Base-by-base conservation (phyloP, 495 filamentous ascomycete genomes). In the Podospora pseudoanserina region DNA sequence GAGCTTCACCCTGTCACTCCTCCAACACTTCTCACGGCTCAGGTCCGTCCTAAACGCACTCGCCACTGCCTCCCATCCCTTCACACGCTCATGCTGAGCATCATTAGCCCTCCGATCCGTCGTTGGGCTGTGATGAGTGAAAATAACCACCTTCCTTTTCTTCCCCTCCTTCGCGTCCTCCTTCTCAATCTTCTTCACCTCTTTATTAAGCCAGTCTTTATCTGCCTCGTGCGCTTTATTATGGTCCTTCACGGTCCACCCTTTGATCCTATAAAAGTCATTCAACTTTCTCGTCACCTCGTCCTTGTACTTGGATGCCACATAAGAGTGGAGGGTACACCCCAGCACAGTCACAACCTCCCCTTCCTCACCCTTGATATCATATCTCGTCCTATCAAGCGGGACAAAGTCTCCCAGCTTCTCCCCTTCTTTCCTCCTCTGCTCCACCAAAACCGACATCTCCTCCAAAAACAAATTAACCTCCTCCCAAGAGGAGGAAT, bases 71-170 rank as follows among this genome's bases (percentile, higher is more conserved):
- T 49, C 39, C 39, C 39, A 49, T 16, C 39, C 39, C 2, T 6
- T 3, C 16, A 86, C 71, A 6, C 70, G 44, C 6, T 20, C 64
- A 74, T 87, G 82, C 11, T 58, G 71, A 18, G 81, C 79, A 64
- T 87, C 79, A 60, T 71, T 68, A 1, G 79, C 80, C 1, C 72
- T 65, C 7, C 66, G 15, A 64, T 82, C 77, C 4, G 65, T 67
- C 1, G 80, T 77, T 26, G 85, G 86, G 63, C 81, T 81, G 63
- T 85, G 78, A 68, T 87, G 85, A 11, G 83, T 86, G 49, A 87
- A 77, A 18, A 88, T 75, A 11, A 83, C 70, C 27, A 88, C 78
- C 60, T 78, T 74, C 5, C 75, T 77, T 34, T 82, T 79, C 4
- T 68, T 49, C 18, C 44, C 19, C 16, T 76, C 68, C 15, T 67